A percentile compares a stretch with the other conserved stretches of the same genome.
Evolutionary conservation across 768 basidiomycete genomes (phyloP).

Genomic region (Astraeus odoratus): DNA sequence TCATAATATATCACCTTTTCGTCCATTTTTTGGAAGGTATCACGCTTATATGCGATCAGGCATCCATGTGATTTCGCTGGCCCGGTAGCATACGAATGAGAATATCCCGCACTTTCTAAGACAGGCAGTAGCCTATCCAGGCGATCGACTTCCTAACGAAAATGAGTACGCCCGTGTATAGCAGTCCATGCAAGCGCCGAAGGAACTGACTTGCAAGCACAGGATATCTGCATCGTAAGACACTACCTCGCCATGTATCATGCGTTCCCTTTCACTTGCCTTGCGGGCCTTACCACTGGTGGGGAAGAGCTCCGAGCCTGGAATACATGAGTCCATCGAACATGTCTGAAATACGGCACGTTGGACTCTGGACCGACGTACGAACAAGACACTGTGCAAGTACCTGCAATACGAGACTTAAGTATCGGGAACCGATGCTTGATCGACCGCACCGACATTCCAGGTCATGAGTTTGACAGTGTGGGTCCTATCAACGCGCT

Average conservation of each 20-base stretch:
- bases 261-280: slow-evolving; percentile 60
- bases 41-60: slow-evolving; percentile 65
- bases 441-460: slow-evolving; percentile 57
- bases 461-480: slow-evolving; percentile 63
- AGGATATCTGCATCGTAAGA: slow-evolving; percentile 71
- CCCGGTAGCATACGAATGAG: slow-evolving; percentile 59
- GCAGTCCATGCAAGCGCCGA: neutral
- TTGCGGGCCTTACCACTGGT: slow-evolving; percentile 76
- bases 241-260: slow-evolving; percentile 73
- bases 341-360: neutral
- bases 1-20: slow-evolving; percentile 63
- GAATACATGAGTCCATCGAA: slow-evolving; percentile 1
- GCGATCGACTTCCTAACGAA: slow-evolving; percentile 76
- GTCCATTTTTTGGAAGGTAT: slow-evolving; percentile 40
- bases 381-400: slow-evolving; percentile 76
- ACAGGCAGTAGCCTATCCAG: slow-evolving; percentile 65
- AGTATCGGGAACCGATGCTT: neutral
- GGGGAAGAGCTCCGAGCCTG: slow-evolving; percentile 78
- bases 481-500: neutral
- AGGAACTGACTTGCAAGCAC: slow-evolving; percentile 68
- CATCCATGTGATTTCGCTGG: slow-evolving; percentile 80
- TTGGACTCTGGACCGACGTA: slow-evolving; percentile 34
- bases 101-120: slow-evolving; percentile 60
- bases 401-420: slow-evolving; percentile 35
- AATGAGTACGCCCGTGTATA: neutral